phyloP scores from a whole-genome alignment of 129 eudicot species.

The Helianthus tuberosus region DNA sequence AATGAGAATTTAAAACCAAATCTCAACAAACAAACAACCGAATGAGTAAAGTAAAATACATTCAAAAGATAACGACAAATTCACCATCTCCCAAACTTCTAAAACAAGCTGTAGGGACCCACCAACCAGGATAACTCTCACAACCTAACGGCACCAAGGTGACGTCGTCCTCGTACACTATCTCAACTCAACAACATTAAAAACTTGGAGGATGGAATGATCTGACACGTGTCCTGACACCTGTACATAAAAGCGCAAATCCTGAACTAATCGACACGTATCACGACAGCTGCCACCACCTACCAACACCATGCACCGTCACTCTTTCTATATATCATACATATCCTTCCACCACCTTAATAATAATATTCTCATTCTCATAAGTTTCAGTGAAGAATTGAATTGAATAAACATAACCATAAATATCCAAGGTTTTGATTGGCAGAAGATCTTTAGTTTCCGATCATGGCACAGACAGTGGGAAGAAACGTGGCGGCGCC shows the following conservation, averaged over 20 bases:
- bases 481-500: constrained; percentile 87
- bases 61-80: not conserved
- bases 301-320: constrained; percentile 11
- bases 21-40: constrained; percentile 20
- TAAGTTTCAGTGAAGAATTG: constrained; percentile 21
- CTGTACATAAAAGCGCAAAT: constrained; percentile 16
- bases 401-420: not conserved
- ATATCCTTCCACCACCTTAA: constrained; percentile 15
- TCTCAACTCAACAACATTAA: not conserved
- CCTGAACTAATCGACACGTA: constrained; percentile 20
- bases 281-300: constrained; percentile 25
- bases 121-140: constrained; percentile 32
- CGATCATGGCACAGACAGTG: constrained; percentile 59
- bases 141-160: constrained; percentile 29
- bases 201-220: not conserved
- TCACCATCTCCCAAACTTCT: constrained; percentile 27
- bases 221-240: constrained; percentile 32
- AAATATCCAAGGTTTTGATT: not conserved
- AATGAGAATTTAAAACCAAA: not conserved
- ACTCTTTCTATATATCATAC: not conserved
- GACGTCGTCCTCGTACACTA: constrained; percentile 12
- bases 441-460: not conserved
- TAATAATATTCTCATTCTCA: not conserved
- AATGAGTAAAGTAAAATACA: not conserved
- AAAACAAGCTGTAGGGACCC: constrained; percentile 15